A percentile compares a stretch with the other conserved stretches of the same genome.
phyloP scores from a whole-genome alignment of 2,329 filamentous ascomycete genomes.

The Exophiala mesophila region DNA sequence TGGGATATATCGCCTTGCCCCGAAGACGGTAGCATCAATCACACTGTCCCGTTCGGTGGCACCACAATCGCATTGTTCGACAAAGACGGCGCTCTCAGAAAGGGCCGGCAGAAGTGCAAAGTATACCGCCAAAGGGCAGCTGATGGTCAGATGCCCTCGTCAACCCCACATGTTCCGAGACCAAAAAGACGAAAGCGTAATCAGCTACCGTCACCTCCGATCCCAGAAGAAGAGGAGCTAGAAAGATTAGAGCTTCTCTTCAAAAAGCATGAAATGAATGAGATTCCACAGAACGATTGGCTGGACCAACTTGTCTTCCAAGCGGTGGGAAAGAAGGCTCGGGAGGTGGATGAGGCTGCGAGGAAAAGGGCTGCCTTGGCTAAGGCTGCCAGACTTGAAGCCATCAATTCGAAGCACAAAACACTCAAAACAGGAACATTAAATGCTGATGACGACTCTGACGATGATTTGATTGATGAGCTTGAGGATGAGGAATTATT shows the following conservation, averaged over 20 bases:
- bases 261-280: slow-evolving; percentile 98
- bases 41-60: slow-evolving; percentile 87
- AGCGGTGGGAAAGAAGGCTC: slow-evolving; percentile 72
- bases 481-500: slow-evolving; percentile 61
- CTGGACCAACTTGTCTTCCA: slow-evolving; percentile 91
- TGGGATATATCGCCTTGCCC: slow-evolving; percentile 89
- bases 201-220: slow-evolving; percentile 41
- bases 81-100: slow-evolving; percentile 81
- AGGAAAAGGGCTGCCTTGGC: slow-evolving; percentile 48
- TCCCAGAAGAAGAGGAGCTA: slow-evolving; percentile 76
- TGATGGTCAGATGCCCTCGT: slow-evolving; percentile 75
- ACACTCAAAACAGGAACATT: slow-evolving; percentile 32
- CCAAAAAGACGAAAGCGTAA: slow-evolving; percentile 51
- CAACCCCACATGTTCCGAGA: slow-evolving; percentile 66
- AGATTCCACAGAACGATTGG: slow-evolving; percentile 91
- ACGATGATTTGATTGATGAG: slow-evolving; percentile 33
- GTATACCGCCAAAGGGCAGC: slow-evolving; percentile 77
- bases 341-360: slow-evolving; percentile 60
- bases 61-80: slow-evolving; percentile 93
- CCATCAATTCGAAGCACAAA: slow-evolving; percentile 5
- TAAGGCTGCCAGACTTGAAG: slow-evolving; percentile 32
- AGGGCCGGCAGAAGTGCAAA: slow-evolving; percentile 85
- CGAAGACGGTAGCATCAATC: slow-evolving; percentile 62
- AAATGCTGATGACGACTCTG: slow-evolving; percentile 36
- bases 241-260: slow-evolving; percentile 84